Evolutionary conservation across 2,329 filamentous ascomycete species (phyloP), one percentile per base, ranked within the genome.

Genomic region (Ceratocystis papillata): DNA sequence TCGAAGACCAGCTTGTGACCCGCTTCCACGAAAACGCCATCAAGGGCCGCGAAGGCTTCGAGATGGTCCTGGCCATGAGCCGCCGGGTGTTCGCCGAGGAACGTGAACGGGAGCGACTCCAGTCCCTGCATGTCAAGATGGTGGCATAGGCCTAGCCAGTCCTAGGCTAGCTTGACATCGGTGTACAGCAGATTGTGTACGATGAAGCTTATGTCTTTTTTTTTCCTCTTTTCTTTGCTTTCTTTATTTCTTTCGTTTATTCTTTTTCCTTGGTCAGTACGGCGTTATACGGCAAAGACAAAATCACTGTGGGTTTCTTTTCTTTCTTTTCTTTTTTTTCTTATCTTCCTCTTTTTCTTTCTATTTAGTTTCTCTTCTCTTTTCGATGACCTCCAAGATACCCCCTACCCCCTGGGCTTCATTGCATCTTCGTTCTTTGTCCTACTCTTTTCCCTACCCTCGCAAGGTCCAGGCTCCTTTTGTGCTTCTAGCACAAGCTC

Each of bases 51-150:
- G 92, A 97, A 76, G 94, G 94, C 1, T 99, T 99, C 74, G 94
- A 99, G 79, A 85, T 87, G 69, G 94, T 99, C 7, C 81, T 99
- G 41, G 89, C 90, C 74, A 96, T 96, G 87, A 96, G 90, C 76
- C 81, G 93, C 70, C 84, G 89, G 73, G 92, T 92, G 0, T 97
- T 96, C 73, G 87, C 89, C 66, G 90, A 96, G 80, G 90, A 97
- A 78, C 84, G 86, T 75, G 87, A 89, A 74, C 80, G 83, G 69
- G 80, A 83, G 72, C 67, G 66, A 30, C 45, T 65, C 2, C 25
- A 59, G 20, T 57, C 62, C 4, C 45, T 65, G 37, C 44, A n/a
- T 30, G 50, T 60, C 15, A 50, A 63, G 25, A 50, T 63, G 44
- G 61, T 63, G 28, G 61, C 44, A 28, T 63, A 63, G 25, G 10